Percentiles rank a stretch among this genome's conserved stretches.
Conservation (phyloP, 805 yeast species). For the Candida odintsovae region DNA sequence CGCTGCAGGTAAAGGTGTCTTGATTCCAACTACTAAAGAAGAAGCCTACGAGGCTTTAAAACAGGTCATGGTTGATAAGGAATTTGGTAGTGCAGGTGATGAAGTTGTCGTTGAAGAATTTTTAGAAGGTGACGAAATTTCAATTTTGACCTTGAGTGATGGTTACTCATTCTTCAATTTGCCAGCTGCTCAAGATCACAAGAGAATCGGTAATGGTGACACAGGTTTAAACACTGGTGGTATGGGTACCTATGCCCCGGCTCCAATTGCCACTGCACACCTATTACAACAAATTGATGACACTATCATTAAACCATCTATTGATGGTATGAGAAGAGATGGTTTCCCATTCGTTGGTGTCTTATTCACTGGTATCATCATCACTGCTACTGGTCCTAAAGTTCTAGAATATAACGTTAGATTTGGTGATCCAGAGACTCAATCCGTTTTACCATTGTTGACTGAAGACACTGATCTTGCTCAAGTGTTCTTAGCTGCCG, state of each 20-base stretch:
- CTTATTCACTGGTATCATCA: constrained; percentile 91
- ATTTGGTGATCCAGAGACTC: constrained; percentile 99
- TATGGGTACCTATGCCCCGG: constrained; percentile 99
- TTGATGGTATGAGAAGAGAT: constrained; percentile 93
- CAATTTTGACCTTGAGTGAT: constrained; percentile 86
- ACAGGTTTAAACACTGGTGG: constrained; percentile 97
- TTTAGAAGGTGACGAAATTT: constrained; percentile 94
- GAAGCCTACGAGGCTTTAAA: constrained; percentile 84
- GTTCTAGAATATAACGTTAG: constrained; percentile 96
- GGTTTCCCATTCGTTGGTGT: constrained; percentile 95
- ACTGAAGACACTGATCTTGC: constrained; percentile 86
- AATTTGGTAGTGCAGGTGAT: constrained; percentile 92
- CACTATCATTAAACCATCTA: constrained; percentile 81
- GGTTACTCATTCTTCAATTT: constrained; percentile 87
- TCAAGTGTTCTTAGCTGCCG: constrained; percentile 87
- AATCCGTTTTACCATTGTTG: constrained; percentile 86
- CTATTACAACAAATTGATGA: constrained; percentile 65
- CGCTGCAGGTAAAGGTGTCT: constrained; percentile 98
- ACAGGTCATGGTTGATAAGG: constrained; percentile 83
- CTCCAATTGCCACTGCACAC: constrained; percentile 85
- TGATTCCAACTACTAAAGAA: constrained; percentile 77
- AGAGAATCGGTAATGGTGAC: constrained; percentile 91
- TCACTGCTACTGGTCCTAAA: constrained; percentile 84
- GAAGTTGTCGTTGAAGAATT: constrained; percentile 94
- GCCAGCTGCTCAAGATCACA: constrained; percentile 98